Percentiles rank a stretch among this genome's conserved stretches.
Conservation (phyloP, 2,329 filamentous ascomycete species). For the Fusarium sp. region DNA sequence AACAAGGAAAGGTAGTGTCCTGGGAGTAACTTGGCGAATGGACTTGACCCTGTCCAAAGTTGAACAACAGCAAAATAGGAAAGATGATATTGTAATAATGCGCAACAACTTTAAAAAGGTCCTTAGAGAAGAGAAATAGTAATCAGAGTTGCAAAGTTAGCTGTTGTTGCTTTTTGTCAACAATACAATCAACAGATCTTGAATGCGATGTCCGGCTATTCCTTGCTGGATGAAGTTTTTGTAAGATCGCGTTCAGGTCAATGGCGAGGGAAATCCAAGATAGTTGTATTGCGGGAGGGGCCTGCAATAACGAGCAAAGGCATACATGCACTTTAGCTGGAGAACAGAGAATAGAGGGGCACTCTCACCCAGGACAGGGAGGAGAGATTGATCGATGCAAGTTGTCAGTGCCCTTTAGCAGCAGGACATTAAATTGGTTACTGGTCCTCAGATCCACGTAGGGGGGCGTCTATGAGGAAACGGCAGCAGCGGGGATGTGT, state of each 20-base stretch:
- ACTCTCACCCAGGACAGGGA: conserved; percentile 35
- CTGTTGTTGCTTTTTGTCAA: conserved; percentile 14
- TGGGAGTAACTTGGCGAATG: conserved; percentile 23
- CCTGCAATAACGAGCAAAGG: conserved; percentile 25
- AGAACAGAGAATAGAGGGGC: conserved; percentile 38
- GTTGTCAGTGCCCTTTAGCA: conserved; percentile 24
- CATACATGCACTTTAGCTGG: conserved; percentile 40
- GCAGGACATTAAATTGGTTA: conserved; percentile 37
- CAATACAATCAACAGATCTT: conserved; percentile 30
- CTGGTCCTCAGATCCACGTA: conserved; percentile 34
- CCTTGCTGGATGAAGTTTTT: conserved; percentile 38
- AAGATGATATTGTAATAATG: conserved; percentile 7
- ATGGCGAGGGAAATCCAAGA: conserved; percentile 33
- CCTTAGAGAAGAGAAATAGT: neutral
- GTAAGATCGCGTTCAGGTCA: conserved; percentile 33
- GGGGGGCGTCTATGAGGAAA: conserved; percentile 37
- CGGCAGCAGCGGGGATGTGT: conserved; percentile 28
- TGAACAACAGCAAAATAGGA: conserved; percentile 32
- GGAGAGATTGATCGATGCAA: conserved; percentile 41
- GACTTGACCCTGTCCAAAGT: conserved; percentile 27
- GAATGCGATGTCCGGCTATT: conserved; percentile 29
- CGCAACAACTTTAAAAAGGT: neutral
- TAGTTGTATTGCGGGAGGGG: conserved; percentile 40
- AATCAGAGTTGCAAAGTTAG: conserved; percentile 4
- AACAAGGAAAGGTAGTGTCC: conserved; percentile 29